Evolutionary conservation across 208 protist species (phyloP).

Genomic region (Porcisia hertigi): DNA sequence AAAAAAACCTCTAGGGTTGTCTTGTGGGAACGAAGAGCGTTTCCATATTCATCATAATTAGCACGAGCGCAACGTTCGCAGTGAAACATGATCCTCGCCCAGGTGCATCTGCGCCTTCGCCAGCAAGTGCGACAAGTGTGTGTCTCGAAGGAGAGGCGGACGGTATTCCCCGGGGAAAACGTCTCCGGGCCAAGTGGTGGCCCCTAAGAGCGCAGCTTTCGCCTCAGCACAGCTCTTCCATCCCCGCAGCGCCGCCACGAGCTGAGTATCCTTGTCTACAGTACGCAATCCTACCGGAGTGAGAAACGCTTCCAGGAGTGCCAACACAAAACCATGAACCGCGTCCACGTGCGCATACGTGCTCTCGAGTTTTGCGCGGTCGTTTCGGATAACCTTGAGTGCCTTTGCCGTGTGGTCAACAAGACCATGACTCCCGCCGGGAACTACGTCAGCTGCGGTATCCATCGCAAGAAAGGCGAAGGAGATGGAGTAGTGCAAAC

Average conservation of each 20-base stretch:
- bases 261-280: conserved; percentile 6
- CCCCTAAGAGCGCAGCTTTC: conserved; percentile 2
- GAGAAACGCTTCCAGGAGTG: conserved; percentile 52
- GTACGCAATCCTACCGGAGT: conserved; percentile 17
- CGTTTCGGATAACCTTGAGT: conserved; percentile 21
- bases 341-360: conserved; percentile 30
- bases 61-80: conserved; percentile 15
- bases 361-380: conserved; percentile 11
- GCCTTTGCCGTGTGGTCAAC: conserved; percentile 22
- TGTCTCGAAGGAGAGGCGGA: conserved; percentile 9
- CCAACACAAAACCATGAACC: conserved; percentile 34
- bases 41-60: background rate
- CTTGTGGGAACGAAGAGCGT: background rate
- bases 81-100: conserved; percentile 8
- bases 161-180: conserved; percentile 22
- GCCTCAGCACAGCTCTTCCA: conserved; percentile 7
- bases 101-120: conserved; percentile 15
- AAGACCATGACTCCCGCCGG: background rate
- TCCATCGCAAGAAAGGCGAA: conserved; percentile 17
- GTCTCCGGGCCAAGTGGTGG: background rate
- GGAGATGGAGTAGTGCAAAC: conserved; percentile 67
- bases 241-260: conserved; percentile 14
- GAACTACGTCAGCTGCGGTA: background rate
- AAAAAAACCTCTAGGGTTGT: no score
- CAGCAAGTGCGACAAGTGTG: conserved; percentile 14